A percentile compares a stretch with the other conserved stretches of the same genome.
These are phyloP conservation scores for Phlebopus sp. DNA, from an alignment of 1,284 basidiomycete genomes.

Conservation along the genomic window DNA sequence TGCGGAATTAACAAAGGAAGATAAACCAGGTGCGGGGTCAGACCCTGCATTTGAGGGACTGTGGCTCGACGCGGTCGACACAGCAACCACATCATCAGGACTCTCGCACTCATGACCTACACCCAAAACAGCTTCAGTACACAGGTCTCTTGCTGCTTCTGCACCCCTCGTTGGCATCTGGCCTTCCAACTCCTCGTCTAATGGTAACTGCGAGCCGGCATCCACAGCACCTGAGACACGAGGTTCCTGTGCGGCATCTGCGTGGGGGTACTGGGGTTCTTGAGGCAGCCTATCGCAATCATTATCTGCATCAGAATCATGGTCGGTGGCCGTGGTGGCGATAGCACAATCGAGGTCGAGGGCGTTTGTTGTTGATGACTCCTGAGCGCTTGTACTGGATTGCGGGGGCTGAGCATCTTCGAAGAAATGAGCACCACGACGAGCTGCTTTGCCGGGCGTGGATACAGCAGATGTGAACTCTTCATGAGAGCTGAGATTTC, in stretches of 20 bases:
- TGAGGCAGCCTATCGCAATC: no score
- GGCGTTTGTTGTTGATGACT: not conserved
- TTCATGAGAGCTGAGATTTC: conserved; percentile 21
- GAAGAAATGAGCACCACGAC: conserved; percentile 5
- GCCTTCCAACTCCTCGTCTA: not conserved
- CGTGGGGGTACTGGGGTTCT: not conserved
- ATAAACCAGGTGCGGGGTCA: conserved; percentile 10
- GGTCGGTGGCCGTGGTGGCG: conserved; percentile 6
- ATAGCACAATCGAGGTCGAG: not conserved
- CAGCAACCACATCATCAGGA: conserved; percentile 15
- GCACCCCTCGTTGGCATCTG: conserved; percentile 2
- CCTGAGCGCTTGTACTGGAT: conserved; percentile 2
- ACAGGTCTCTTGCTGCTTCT: conserved; percentile 5
- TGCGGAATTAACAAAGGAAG: conserved; percentile 16
- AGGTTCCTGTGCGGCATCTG: conserved; percentile 4
- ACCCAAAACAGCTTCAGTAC: conserved; percentile 14
- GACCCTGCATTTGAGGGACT: conserved; percentile 24
- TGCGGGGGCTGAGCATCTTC: conserved; percentile 1
- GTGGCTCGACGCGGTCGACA: conserved; percentile 18
- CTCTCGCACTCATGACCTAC: conserved; percentile 19
- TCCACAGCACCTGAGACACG: conserved; percentile 4
- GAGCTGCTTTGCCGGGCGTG: conserved; percentile 16
- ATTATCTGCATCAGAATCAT: not conserved
- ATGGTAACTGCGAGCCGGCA: conserved; percentile 3
- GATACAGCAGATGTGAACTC: conserved; percentile 24